Evolutionary conservation across 2,329 filamentous ascomycete genomes (phyloP).

Genomic region (Fusarium pseudoanthophilum): DNA sequence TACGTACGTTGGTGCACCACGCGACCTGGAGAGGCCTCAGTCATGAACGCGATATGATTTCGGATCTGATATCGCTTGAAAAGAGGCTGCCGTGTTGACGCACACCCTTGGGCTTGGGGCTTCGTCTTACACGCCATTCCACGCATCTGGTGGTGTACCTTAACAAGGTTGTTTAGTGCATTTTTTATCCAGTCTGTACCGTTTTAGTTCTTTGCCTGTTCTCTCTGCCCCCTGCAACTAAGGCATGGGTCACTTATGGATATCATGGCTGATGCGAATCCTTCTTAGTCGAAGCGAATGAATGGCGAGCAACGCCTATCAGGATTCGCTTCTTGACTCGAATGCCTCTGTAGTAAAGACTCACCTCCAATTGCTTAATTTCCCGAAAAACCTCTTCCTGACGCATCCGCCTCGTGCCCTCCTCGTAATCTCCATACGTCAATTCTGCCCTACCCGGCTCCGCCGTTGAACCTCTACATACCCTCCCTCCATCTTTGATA

Average conservation of each 20-base stretch:
- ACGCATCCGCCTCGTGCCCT: conserved; percentile 32
- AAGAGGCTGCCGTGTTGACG: conserved; percentile 6
- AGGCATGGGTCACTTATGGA: conserved; percentile 1
- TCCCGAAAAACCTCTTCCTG: not conserved
- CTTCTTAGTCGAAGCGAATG: conserved; percentile 8
- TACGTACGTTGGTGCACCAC: conserved; percentile 14
- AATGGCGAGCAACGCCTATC: not conserved
- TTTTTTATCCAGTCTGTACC: conserved; percentile 1
- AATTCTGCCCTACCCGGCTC: conserved; percentile 42
- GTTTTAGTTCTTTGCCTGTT: conserved; percentile 1
- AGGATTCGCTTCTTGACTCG: not conserved
- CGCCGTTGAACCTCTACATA: not conserved
- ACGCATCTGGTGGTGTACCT: conserved; percentile 5
- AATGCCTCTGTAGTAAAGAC: conserved; percentile 6
- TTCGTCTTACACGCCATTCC: conserved; percentile 10
- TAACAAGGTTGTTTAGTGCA: conserved; percentile 4
- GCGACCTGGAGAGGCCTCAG: conserved; percentile 25
- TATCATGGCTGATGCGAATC: conserved; percentile 21
- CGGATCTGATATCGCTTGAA: conserved; percentile 31
- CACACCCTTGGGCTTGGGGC: conserved; percentile 5
- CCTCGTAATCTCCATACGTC: conserved; percentile 40
- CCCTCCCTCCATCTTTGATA: conserved; percentile 29
- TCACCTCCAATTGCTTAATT: conserved; percentile 16
- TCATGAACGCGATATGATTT: conserved; percentile 12
- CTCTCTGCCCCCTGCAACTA: conserved; percentile 2